These are phyloP conservation scores for Lactarius indigo DNA, from an alignment of 768 basidiomycete genomes.

Conservation along the genomic window DNA sequence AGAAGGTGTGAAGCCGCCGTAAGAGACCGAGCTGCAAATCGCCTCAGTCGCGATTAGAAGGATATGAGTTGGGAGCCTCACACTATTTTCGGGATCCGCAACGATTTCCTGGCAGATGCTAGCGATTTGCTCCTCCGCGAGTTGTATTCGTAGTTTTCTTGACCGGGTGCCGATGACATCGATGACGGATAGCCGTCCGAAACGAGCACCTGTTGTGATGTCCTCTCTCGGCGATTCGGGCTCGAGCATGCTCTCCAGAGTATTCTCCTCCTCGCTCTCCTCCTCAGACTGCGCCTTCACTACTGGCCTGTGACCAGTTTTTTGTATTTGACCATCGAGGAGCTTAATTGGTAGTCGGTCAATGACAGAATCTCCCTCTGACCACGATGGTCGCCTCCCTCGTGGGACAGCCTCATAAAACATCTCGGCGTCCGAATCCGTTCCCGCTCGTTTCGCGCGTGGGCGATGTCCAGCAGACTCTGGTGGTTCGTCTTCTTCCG, in stretches of 20 bases:
- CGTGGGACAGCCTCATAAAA: constrained; percentile 66
- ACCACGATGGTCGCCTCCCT: constrained; percentile 43
- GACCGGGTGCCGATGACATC: constrained; percentile 68
- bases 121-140: constrained; percentile 93
- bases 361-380: constrained; percentile 47
- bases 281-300: constrained; percentile 29
- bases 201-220: constrained; percentile 78
- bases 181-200: constrained; percentile 77
- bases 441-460: constrained; percentile 26
- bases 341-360: constrained; percentile 84
- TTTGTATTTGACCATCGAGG: constrained; percentile 69
- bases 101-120: constrained; percentile 90
- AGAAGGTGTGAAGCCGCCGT: constrained; percentile 84
- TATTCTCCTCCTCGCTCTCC: constrained; percentile 38
- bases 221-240: constrained; percentile 50
- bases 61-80: constrained; percentile 40
- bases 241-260: constrained; percentile 27
- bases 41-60: constrained; percentile 10
- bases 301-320: constrained; percentile 42
- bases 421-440: constrained; percentile 62
- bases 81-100: constrained; percentile 92
- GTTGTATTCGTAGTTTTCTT: constrained; percentile 60
- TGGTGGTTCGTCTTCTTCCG: constrained; percentile 30
- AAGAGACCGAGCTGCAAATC: constrained; percentile 73
- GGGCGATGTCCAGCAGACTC: constrained; percentile 25